phyloP scores from a whole-genome alignment of 768 basidiomycete genomes.

The Pilatotrama ljubarskyi region DNA sequence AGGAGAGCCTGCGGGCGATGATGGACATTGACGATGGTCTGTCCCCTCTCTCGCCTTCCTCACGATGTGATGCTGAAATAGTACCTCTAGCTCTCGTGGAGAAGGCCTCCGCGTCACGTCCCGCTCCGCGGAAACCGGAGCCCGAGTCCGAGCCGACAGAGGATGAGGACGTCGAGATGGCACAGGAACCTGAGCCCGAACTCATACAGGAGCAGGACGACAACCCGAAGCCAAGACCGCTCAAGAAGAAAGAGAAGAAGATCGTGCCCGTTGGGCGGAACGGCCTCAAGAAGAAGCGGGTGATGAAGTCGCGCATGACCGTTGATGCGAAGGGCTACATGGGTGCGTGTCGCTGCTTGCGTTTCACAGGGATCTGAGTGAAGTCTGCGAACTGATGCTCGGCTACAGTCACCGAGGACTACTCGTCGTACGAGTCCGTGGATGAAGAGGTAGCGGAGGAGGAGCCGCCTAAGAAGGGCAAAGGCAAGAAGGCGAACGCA shows the following conservation, averaged over 20 bases:
- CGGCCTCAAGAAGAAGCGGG: slow-evolving; percentile 71
- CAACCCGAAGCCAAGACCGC: slow-evolving; percentile 34
- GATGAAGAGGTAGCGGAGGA: slow-evolving; percentile 52
- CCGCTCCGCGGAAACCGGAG: slow-evolving; percentile 20
- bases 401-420: slow-evolving; percentile 67
- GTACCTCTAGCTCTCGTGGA: neutral
- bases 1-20: slow-evolving; percentile 51
- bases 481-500: slow-evolving; percentile 14
- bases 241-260: slow-evolving; percentile 49
- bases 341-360: slow-evolving; percentile 42
- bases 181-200: slow-evolving; percentile 25
- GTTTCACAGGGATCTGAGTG: neutral
- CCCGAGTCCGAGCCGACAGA: slow-evolving; percentile 18
- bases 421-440: slow-evolving; percentile 80
- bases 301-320: slow-evolving; percentile 56
- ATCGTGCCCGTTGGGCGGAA: slow-evolving; percentile 74
- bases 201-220: slow-evolving; percentile 31
- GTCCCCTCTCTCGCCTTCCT: neutral
- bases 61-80: too few relatives aligned
- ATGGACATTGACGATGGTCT: slow-evolving; percentile 80
- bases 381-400: neutral
- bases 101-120: slow-evolving; percentile 22
- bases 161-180: slow-evolving; percentile 30
- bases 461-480: slow-evolving; percentile 30
- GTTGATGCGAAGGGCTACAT: slow-evolving; percentile 72